Evolutionary conservation across 139 green algal genomes (phyloP).

Genomic region (Picochlorum sp.): DNA sequence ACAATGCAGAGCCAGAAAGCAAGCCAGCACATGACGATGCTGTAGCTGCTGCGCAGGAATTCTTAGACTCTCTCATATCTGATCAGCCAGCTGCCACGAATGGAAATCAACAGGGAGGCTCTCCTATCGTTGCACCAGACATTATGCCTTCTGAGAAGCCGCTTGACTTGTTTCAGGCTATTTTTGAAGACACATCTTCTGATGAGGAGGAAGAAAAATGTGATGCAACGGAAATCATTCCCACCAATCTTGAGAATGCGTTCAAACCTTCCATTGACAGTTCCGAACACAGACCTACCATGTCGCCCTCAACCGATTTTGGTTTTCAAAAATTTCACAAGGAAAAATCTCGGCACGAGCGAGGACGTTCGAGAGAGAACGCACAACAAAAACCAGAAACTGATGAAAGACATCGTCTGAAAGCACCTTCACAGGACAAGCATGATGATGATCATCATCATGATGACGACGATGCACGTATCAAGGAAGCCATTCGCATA

Average conservation of each 20-base stretch:
- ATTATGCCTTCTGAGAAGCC: constrained; percentile 32
- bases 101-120: neutral
- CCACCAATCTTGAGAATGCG: no score
- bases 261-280: no score
- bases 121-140: neutral
- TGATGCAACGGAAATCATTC: neutral
- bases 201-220: neutral
- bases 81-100: neutral
- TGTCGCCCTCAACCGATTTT: neutral
- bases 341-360: no score
- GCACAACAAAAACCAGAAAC: neutral
- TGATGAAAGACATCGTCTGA: neutral
- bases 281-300: no score
- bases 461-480: neutral
- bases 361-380: no score
- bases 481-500: neutral
- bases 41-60: constrained; percentile 22
- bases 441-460: no score
- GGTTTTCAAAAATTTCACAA: neutral
- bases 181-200: constrained; percentile 60
- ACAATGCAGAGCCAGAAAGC: neutral
- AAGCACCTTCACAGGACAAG: no score
- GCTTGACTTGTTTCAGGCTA: constrained; percentile 76
- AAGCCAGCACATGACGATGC: constrained; percentile 11
- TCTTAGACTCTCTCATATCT: constrained; percentile 31